Conservation (phyloP, 2,329 filamentous ascomycete species). For the Metarhizium rileyi region DNA sequence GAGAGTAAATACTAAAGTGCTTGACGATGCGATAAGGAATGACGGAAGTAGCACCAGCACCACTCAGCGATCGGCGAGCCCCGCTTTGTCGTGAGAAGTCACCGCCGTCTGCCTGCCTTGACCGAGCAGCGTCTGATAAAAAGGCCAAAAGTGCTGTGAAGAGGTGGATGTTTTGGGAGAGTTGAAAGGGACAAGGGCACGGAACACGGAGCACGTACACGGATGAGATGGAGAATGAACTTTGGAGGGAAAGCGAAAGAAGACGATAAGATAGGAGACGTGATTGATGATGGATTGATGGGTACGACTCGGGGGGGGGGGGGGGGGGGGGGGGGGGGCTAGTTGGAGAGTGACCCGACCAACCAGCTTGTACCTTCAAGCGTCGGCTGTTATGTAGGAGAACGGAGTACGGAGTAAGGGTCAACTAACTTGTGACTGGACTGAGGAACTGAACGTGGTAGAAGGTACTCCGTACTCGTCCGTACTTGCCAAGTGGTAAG, state of each 20-base stretch:
- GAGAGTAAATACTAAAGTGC: neutral
- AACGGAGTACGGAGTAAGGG: no score
- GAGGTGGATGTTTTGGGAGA: neutral
- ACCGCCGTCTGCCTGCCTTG: neutral
- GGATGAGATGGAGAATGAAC: no score
- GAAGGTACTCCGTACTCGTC: no score
- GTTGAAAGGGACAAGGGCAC: neutral
- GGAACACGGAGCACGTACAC: neutral
- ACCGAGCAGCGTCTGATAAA: neutral
- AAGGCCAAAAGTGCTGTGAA: neutral
- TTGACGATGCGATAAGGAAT: slow-evolving; percentile 1
- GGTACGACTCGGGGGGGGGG: neutral
- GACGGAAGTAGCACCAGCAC: neutral
- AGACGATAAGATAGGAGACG: neutral
- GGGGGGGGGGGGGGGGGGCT: no score
- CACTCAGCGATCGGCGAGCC: neutral
- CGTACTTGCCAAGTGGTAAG: no score
- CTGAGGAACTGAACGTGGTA: no score
- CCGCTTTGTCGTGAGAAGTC: slow-evolving; percentile 4
- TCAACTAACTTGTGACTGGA: no score
- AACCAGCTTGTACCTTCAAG: no score
- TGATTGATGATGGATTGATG: no score
- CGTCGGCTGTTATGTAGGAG: no score
- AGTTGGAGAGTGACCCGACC: no score
- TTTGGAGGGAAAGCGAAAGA: neutral